Evolutionary conservation across 75 land plant species (phyloP), one percentile per base, ranked within the genome.

Genomic region (Sequoia sempervirens): DNA sequence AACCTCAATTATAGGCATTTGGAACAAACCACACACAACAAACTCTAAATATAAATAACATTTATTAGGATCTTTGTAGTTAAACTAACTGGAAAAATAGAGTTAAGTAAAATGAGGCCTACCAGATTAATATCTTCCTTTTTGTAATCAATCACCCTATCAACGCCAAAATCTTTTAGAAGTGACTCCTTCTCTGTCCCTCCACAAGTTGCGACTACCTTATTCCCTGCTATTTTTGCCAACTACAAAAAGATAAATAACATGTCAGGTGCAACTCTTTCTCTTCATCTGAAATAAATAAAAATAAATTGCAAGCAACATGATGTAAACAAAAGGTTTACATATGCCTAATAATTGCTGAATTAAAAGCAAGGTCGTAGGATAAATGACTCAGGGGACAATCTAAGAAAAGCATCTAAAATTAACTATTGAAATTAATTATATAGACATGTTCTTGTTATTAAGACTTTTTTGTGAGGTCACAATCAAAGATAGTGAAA

Each of bases 201-300:
- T 80, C 99, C 99, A 94, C 99, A 98, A 8, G 99, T 98, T 69
- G 99, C 99, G 82, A 98, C 88, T 40, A 96, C 99, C 61, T 88
- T 93, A 86, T 96, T 98, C 72, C 99, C 99, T 73, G 99, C 99
- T 82, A 98, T 81, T 89, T 96, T 96, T 83, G 99, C 99, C 58
- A 98, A 90, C 99, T 98, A 80, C n/a, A 82, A 80, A 13, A 18
- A 81, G 54, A 75, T 26, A 32, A n/a, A 82, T 14, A 81, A 36
- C 32, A 32, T 6, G 30, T 32, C 9, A 50, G 5, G 10, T 23
- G 14, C 40, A 50, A 3, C 38, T 75, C 80, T 78, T 50, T 78
- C 15, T n/a, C 80, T 45, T 12, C 36, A 32, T 30, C 13, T 30
- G 15, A 82, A 80, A 34, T 3, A 81, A 54, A 83, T 26, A 78